Conservation (phyloP, 140 eudicot genomes). For the Flaveria floridana region DNA sequence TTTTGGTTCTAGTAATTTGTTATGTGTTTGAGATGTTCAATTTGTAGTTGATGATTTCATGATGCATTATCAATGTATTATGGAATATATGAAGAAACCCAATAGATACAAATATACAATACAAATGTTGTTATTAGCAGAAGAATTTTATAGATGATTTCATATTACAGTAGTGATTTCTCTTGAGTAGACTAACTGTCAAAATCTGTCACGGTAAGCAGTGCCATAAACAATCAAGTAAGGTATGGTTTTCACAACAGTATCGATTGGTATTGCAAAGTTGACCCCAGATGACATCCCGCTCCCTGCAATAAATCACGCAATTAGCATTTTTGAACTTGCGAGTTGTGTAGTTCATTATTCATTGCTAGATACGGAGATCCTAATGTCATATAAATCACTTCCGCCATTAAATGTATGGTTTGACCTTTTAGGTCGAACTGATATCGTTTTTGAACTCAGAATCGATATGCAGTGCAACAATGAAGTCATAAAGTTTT, state of each 20-base stretch:
- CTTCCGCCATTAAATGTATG: not conserved
- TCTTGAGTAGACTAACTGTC: slow-evolving; percentile 16
- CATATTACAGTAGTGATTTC: not conserved
- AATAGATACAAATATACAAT: not conserved
- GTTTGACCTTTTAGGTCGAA: slow-evolving; percentile 8
- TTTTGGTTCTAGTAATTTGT: not conserved
- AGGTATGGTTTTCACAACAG: slow-evolving; percentile 71
- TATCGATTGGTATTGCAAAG: slow-evolving; percentile 91
- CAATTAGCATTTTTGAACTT: slow-evolving; percentile 9
- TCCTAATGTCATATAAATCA: too few relatives aligned
- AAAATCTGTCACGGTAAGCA: slow-evolving; percentile 67
- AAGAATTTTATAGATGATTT: slow-evolving; percentile 10
- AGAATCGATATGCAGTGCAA: not conserved
- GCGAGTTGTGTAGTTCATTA: not conserved
- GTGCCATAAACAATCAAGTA: slow-evolving; percentile 82
- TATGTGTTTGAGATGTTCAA: not conserved
- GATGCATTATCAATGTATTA: not conserved
- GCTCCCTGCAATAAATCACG: slow-evolving; percentile 51
- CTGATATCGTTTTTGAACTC: not conserved
- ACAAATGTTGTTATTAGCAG: not conserved
- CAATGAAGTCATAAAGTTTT: not conserved
- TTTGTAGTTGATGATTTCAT: slow-evolving; percentile 13
- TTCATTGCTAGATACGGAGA: too few relatives aligned
- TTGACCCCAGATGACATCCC: slow-evolving; percentile 92
- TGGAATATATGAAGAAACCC: slow-evolving; percentile 7